Evolutionary conservation across 306 rosid species (phyloP).

Genomic region (Hippophae gyantsensis): DNA sequence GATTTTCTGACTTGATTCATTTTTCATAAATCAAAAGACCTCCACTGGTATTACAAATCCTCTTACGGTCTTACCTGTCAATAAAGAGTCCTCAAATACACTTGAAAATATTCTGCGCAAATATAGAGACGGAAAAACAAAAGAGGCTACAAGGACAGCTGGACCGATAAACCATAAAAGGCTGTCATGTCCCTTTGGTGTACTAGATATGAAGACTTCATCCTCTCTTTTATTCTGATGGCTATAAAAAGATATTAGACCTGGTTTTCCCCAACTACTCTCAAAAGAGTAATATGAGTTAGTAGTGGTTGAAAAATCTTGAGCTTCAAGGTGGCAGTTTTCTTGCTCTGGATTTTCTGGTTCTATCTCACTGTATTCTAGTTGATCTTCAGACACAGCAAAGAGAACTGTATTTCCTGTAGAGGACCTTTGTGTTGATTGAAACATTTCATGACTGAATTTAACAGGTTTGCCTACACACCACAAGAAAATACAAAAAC

Average conservation of each 20-base stretch:
- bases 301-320: slow-evolving; percentile 35
- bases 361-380: slow-evolving; percentile 37
- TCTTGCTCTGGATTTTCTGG: slow-evolving; percentile 38
- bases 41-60: slow-evolving; percentile 2
- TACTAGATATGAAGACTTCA: slow-evolving; percentile 23
- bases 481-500: slow-evolving; percentile 11
- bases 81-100: slow-evolving; percentile 86
- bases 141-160: slow-evolving; percentile 82
- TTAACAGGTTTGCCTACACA: slow-evolving; percentile 40
- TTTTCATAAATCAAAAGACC: too few species aligned
- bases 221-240: slow-evolving; percentile 44
- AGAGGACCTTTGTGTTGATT: slow-evolving; percentile 32
- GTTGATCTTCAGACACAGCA: slow-evolving; percentile 63
- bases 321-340: slow-evolving; percentile 14
- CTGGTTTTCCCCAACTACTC: slow-evolving; percentile 72
- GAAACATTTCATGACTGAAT: slow-evolving; percentile 31
- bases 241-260: slow-evolving; percentile 70
- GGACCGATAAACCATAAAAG: slow-evolving; percentile 84
- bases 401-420: slow-evolving; percentile 34
- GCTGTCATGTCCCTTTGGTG: slow-evolving; percentile 42
- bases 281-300: slow-evolving; percentile 31
- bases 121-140: slow-evolving; percentile 88
- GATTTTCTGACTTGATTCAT: too few species aligned
- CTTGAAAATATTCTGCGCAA: slow-evolving; percentile 66
- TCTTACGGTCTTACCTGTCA: slow-evolving; percentile 51